Evolutionary conservation across 768 basidiomycete genomes (phyloP).

Genomic region (Russula ochroleuca): DNA sequence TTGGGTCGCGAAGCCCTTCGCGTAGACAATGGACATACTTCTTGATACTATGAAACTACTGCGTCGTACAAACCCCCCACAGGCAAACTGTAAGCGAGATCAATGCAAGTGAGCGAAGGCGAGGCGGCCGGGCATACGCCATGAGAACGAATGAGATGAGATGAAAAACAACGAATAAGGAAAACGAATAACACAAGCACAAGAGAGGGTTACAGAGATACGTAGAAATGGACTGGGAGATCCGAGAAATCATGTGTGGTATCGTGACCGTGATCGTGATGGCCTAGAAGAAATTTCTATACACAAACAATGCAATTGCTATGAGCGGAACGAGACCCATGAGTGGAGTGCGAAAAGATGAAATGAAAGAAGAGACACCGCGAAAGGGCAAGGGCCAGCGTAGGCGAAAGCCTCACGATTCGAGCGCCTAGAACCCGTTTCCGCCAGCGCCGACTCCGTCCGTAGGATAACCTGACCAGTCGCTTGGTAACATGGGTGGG

Average conservation of each 20-base stretch:
- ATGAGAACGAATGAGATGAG: neutral
- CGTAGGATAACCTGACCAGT: constrained; percentile 31
- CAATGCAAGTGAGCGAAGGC: constrained; percentile 1
- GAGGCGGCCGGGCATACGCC: neutral
- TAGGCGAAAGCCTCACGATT: constrained; percentile 14
- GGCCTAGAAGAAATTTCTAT: constrained; percentile 17
- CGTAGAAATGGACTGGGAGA: neutral
- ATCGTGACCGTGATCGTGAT: constrained; percentile 19
- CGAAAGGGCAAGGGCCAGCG: neutral
- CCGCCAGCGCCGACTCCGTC: constrained; percentile 28
- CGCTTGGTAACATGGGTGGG: constrained; percentile 37
- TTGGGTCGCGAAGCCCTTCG: constrained; percentile 51
- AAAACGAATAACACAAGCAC: constrained; percentile 22
- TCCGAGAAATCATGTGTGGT: constrained; percentile 9
- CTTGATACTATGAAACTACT: constrained; percentile 22
- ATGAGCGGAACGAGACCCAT: constrained; percentile 19
- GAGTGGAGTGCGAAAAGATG: constrained; percentile 12
- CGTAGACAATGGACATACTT: constrained; percentile 24
- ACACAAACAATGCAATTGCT: constrained; percentile 26
- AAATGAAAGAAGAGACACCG: constrained; percentile 13
- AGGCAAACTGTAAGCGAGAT: constrained; percentile 1
- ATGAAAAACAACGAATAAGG: constrained; percentile 14
- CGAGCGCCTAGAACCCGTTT: constrained; percentile 36
- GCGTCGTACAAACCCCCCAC: constrained; percentile 16
- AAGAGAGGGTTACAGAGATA: neutral